Conservation (phyloP, 1,284 basidiomycete genomes). For the Ceratobasidium sp. region DNA sequence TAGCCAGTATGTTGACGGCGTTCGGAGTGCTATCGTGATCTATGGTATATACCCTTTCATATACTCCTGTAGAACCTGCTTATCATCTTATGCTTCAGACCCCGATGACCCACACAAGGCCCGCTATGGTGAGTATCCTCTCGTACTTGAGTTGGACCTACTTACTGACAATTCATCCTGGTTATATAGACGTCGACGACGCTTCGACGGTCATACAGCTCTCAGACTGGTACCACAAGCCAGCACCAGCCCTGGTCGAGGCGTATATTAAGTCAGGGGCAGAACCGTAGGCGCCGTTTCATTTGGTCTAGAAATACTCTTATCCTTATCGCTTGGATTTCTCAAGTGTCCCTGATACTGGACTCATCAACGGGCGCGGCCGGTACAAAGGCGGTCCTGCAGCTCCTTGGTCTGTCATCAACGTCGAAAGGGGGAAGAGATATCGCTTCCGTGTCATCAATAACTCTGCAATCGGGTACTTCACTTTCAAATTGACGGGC, state of each 20-base stretch:
- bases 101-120: conserved; percentile 43
- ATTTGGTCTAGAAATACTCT: conserved; percentile 43
- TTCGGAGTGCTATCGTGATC: conserved; percentile 51
- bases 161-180: not conserved
- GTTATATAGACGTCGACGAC: conserved; percentile 39
- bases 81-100: not conserved
- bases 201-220: conserved; percentile 60
- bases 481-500: conserved; percentile 53
- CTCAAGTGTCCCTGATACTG: conserved; percentile 60
- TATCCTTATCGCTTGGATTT: conserved; percentile 51
- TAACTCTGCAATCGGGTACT: conserved; percentile 56
- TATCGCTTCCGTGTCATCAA: conserved; percentile 71
- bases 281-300: conserved; percentile 43
- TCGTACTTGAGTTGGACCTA: not conserved
- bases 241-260: conserved; percentile 50
- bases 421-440: conserved; percentile 58
- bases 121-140: not conserved
- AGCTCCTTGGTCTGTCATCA: conserved; percentile 57
- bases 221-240: conserved; percentile 63
- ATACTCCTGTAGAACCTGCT: not conserved
- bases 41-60: conserved; percentile 53
- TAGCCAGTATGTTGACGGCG: conserved; percentile 43
- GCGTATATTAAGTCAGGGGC: conserved; percentile 1
- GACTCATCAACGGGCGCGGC: conserved; percentile 68
- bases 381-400: conserved; percentile 60